These are phyloP conservation scores for Stagonosporopsis tanaceti DNA, from an alignment of 2,329 filamentous ascomycete species.

Conservation along the genomic window DNA sequence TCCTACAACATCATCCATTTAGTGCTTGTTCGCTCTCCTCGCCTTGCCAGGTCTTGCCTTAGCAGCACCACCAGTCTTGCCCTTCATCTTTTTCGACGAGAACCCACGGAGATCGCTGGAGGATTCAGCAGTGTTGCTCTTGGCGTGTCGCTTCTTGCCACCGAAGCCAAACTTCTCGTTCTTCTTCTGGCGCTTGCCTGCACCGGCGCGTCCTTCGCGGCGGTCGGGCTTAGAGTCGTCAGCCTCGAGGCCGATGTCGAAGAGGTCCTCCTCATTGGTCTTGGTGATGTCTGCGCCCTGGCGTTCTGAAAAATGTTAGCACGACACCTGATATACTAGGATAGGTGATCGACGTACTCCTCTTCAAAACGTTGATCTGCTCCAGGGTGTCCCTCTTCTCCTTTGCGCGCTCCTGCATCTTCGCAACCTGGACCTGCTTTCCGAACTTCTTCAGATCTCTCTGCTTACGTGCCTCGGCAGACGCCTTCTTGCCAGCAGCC, in stretches of 20 bases:
- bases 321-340: neutral
- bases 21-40: constrained; percentile 44
- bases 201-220: constrained; percentile 50
- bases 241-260: constrained; percentile 79
- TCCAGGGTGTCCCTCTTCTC: constrained; percentile 92
- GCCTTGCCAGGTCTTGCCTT: constrained; percentile 46
- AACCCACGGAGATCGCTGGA: constrained; percentile 83
- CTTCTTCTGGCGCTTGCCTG: constrained; percentile 87
- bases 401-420: constrained; percentile 92
- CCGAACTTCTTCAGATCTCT: constrained; percentile 98
- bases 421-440: constrained; percentile 96
- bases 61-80: constrained; percentile 38
- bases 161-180: constrained; percentile 94
- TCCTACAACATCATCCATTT: constrained; percentile 4
- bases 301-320: constrained; percentile 70
- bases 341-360: constrained; percentile 71
- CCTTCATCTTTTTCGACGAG: constrained; percentile 87
- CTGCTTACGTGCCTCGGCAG: constrained; percentile 88
- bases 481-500: constrained; percentile 89
- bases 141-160: constrained; percentile 89
- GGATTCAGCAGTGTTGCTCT: constrained; percentile 88
- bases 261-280: constrained; percentile 81
- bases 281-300: constrained; percentile 73
- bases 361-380: constrained; percentile 93
- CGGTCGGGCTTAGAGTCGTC: constrained; percentile 57